Conservation (phyloP, 176 grass and related monocot species). For the Thinopyrum elongatum region DNA sequence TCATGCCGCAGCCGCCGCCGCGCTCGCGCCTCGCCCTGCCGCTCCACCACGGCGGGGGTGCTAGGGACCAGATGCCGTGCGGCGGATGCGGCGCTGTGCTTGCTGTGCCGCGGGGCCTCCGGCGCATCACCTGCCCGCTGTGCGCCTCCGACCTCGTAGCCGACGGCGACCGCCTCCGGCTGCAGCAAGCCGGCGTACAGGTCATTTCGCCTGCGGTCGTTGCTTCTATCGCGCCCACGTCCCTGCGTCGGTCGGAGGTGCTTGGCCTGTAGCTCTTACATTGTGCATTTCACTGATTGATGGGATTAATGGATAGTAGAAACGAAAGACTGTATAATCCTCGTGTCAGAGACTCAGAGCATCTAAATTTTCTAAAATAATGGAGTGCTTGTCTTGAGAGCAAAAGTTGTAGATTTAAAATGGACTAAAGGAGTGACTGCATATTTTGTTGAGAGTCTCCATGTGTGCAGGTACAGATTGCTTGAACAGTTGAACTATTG, state of each 20-base stretch:
- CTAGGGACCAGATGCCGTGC: slow-evolving; percentile 44
- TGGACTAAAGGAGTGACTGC: background rate
- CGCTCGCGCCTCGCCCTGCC: slow-evolving; percentile 23
- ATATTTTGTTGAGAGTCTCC: background rate
- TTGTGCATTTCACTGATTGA: background rate
- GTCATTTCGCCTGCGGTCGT: background rate
- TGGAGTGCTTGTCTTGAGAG: background rate
- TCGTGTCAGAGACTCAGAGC: background rate
- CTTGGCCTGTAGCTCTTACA: background rate
- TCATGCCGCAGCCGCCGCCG: slow-evolving; percentile 40
- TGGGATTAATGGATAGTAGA: background rate
- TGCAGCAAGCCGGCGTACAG: background rate
- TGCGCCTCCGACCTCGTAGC: slow-evolving; percentile 59
- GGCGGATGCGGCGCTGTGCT: slow-evolving; percentile 67
- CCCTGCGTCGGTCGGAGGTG: slow-evolving; percentile 18
- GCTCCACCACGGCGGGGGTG: background rate
- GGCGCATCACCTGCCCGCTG: slow-evolving; percentile 61
- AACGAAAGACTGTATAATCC: background rate
- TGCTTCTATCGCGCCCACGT: background rate
- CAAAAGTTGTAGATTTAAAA: no score
- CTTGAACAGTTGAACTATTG: background rate
- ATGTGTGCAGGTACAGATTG: background rate
- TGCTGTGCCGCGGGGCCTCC: slow-evolving; percentile 62
- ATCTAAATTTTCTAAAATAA: background rate
- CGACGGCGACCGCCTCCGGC: slow-evolving; percentile 26